These are phyloP conservation scores for Teratosphaeria viscida DNA, from an alignment of 2,329 filamentous ascomycete species.

Conservation along the genomic window DNA sequence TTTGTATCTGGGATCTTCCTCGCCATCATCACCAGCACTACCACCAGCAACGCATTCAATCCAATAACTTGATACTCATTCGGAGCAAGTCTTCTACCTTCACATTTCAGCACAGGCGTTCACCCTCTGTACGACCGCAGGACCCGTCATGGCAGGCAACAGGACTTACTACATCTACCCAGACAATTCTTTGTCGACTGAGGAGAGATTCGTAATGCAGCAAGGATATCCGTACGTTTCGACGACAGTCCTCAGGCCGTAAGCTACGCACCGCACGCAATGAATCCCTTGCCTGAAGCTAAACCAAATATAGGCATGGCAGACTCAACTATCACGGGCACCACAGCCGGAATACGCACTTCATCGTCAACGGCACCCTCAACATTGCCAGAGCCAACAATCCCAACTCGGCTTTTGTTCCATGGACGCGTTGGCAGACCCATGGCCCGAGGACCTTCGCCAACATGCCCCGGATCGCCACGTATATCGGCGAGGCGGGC, in stretches of 20 bases:
- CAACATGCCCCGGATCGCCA: neutral
- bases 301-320: neutral
- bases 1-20: no score
- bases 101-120: no score
- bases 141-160: neutral
- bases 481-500: neutral
- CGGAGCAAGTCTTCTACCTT: no score
- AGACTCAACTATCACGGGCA: neutral
- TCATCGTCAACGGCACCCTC: neutral
- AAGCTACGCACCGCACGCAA: neutral
- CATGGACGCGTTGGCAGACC: neutral
- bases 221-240: slow-evolving; percentile 2
- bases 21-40: neutral
- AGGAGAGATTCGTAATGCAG: neutral
- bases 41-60: neutral
- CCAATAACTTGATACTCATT: no score
- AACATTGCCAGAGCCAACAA: neutral
- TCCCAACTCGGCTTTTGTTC: neutral
- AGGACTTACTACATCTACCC: neutral
- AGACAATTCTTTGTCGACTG: neutral
- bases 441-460: neutral
- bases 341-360: neutral
- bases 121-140: neutral
- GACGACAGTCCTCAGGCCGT: slow-evolving; percentile 1
- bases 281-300: neutral